Conservation (phyloP, 768 basidiomycete species). For the Dacryopinax spathularia region DNA sequence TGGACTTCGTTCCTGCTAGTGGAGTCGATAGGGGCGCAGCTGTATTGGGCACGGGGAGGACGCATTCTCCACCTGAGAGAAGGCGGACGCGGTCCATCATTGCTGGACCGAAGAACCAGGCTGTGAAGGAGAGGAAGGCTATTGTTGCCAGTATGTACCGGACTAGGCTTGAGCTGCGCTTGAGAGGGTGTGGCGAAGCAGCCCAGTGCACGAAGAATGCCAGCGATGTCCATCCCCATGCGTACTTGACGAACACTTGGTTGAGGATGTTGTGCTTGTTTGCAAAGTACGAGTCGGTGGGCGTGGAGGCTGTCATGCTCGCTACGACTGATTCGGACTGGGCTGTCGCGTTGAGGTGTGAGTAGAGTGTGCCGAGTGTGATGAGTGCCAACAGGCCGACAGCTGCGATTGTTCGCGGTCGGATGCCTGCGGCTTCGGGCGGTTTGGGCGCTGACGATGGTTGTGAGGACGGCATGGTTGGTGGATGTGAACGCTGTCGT, state of each 20-base stretch:
- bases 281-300: slow-evolving; percentile 56
- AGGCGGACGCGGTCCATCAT: slow-evolving; percentile 52
- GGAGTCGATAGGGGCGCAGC: slow-evolving; percentile 5
- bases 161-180: neutral
- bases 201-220: slow-evolving; percentile 46
- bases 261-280: slow-evolving; percentile 71
- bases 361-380: slow-evolving; percentile 50
- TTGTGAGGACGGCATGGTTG: neutral
- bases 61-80: slow-evolving; percentile 62
- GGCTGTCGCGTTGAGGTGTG: slow-evolving; percentile 50
- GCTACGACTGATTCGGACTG: slow-evolving; percentile 66
- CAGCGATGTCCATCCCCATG: slow-evolving; percentile 81
- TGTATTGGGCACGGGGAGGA: slow-evolving; percentile 36
- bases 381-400: slow-evolving; percentile 26
- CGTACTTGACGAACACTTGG: slow-evolving; percentile 71
- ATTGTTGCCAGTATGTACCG: slow-evolving; percentile 31
- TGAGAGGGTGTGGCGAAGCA: slow-evolving; percentile 34
- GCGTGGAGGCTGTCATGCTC: slow-evolving; percentile 52
- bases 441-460: neutral
- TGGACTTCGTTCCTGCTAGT: neutral
- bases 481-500: neutral
- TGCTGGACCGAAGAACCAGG: slow-evolving; percentile 80
- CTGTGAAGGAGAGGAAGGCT: slow-evolving; percentile 61
- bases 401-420: slow-evolving; percentile 1
- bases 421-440: neutral